Percentiles rank a stretch among this genome's conserved stretches.
phyloP scores from a whole-genome alignment of 192 early-diverging fungal species.

The Gigaspora rosea region DNA sequence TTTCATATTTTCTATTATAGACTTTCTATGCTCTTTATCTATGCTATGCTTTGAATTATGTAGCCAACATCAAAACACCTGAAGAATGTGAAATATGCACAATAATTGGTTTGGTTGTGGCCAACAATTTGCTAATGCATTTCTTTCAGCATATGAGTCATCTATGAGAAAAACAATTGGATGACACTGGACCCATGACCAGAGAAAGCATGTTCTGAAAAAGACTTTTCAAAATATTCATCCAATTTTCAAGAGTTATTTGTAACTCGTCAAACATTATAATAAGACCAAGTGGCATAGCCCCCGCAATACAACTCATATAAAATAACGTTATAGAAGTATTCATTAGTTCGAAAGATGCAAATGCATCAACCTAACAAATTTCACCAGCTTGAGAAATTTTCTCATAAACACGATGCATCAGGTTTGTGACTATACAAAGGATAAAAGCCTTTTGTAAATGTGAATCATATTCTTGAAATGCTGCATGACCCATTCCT shows the following conservation, averaged over 20 bases:
- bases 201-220: background rate
- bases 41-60: background rate
- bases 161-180: background rate
- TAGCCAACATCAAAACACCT: background rate
- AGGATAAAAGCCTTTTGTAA: background rate
- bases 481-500: background rate
- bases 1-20: background rate
- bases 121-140: background rate
- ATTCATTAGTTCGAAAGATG: background rate
- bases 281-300: background rate
- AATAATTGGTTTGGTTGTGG: background rate
- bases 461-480: background rate
- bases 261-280: background rate
- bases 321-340: background rate
- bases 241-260: background rate
- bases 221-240: background rate
- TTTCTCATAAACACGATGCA: background rate
- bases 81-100: background rate
- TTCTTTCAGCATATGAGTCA: background rate
- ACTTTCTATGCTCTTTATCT: background rate
- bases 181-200: background rate
- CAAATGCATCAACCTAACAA: background rate
- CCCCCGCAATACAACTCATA: background rate
- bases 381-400: background rate
- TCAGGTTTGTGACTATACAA: background rate